Conservation (phyloP, 768 basidiomycete species). For the Amanita phalloides region DNA sequence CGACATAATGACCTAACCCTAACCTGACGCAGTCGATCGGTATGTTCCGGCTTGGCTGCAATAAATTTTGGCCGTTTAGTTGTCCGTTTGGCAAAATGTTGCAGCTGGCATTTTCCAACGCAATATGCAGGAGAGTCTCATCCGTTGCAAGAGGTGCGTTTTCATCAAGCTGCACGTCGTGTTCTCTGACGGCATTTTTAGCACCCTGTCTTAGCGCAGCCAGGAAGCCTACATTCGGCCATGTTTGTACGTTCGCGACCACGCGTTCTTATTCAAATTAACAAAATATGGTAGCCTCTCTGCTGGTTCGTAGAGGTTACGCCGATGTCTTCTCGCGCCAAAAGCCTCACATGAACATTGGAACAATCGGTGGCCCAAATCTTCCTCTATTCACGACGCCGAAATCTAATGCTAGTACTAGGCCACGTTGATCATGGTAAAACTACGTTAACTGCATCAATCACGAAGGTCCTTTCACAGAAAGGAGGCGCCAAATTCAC, state of each 20-base stretch:
- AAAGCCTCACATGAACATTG: slow-evolving; percentile 93
- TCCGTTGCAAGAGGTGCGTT: background rate
- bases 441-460: slow-evolving; percentile 92
- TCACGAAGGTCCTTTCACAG: slow-evolving; percentile 85
- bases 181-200: slow-evolving; percentile 12
- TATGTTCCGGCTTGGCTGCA: slow-evolving; percentile 18
- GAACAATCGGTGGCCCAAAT: slow-evolving; percentile 64
- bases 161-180: background rate
- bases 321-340: slow-evolving; percentile 67
- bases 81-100: slow-evolving; percentile 27
- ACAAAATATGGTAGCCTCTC: background rate
- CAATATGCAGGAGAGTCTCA: slow-evolving; percentile 32
- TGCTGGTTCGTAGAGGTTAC: slow-evolving; percentile 47
- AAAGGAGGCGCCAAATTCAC: slow-evolving; percentile 78
- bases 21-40: slow-evolving; percentile 8
- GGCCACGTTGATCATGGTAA: slow-evolving; percentile 98
- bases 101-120: slow-evolving; percentile 31
- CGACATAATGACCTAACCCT: slow-evolving; percentile 11
- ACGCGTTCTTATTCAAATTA: slow-evolving; percentile 12
- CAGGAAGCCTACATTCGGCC: slow-evolving; percentile 14
- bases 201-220: slow-evolving; percentile 13
- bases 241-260: slow-evolving; percentile 8
- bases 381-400: background rate
- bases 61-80: slow-evolving; percentile 6
- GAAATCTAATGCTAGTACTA: slow-evolving; percentile 14